Evolutionary conservation across 2,329 filamentous ascomycete genomes (phyloP).

Genomic region (Alternaria conjuncta): DNA sequence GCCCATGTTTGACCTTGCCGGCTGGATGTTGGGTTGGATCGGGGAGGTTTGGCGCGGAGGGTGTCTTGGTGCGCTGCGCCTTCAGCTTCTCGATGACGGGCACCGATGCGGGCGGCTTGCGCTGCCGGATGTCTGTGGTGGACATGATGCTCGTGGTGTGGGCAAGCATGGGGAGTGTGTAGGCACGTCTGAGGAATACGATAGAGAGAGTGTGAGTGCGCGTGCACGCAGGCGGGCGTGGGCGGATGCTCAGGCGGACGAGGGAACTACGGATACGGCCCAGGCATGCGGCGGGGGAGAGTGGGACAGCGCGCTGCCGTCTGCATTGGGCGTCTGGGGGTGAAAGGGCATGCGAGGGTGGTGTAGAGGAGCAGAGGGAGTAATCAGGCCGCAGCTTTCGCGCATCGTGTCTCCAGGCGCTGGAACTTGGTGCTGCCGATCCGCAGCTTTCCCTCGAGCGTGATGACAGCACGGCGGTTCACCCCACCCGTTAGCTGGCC

Average conservation of each 20-base stretch:
- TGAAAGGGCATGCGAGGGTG: background rate
- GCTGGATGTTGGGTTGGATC: constrained; percentile 36
- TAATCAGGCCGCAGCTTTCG: constrained; percentile 12
- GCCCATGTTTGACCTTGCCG: constrained; percentile 52
- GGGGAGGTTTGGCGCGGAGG: constrained; percentile 1
- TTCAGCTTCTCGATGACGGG: constrained; percentile 22
- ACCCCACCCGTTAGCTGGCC: constrained; percentile 12
- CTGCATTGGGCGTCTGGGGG: constrained; percentile 6
- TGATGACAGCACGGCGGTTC: constrained; percentile 16
- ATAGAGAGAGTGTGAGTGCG: constrained; percentile 9
- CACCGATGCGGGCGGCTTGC: constrained; percentile 38
- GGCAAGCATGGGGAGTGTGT: constrained; percentile 1
- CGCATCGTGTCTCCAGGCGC: constrained; percentile 14
- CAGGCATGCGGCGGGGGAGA: constrained; percentile 5
- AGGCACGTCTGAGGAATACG: constrained; percentile 3
- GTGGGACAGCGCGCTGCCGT: constrained; percentile 9
- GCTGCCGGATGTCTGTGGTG: constrained; percentile 39
- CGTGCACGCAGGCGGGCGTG: constrained; percentile 11
- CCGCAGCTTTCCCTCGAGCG: constrained; percentile 19
- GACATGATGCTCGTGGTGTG: constrained; percentile 30
- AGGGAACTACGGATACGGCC: constrained; percentile 9
- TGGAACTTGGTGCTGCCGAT: constrained; percentile 19
- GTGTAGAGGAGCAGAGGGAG: background rate
- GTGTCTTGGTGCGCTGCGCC: constrained; percentile 18
- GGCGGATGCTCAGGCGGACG: constrained; percentile 20